Evolutionary conservation across 345 rosid genomes (phyloP), one percentile per base, ranked within the genome.

Genomic region (Acer saccharum): DNA sequence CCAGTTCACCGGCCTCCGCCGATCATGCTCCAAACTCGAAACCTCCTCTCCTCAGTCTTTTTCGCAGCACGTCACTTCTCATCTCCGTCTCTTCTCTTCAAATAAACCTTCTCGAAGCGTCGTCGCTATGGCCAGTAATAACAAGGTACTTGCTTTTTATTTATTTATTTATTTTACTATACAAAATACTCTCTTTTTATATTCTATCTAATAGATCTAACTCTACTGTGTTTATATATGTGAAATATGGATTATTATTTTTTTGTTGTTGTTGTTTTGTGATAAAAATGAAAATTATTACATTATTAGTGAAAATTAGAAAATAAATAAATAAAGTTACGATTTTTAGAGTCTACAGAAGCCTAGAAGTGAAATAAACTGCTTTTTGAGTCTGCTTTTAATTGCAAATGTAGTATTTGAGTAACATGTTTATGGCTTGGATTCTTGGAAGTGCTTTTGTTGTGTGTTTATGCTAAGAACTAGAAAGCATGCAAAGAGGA

Each of bases 121-220:
- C 71, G 86, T 89, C 55, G 89, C 98, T 77, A 94, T 94, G 97
- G 97, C 99, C 48, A 93, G 97, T 81, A 86, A 94, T 71, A 98
- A 98, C 84, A 94, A 89, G 92, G 99, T 92, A 76, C 52, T 72
- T 13, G 20, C 13, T 32, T 1, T 12, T 55, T 13, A 16, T n/a
- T 57, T 46, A 32, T 70, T n/a, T n/a, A n/a, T n/a, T 58, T 68
- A 41, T 71, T 71, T 29, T 0, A 18, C 27, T n/a, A 57, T 57
- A 20, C 9, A 35, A 6, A 6, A 25, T 41, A 2, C 21, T 35
- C n/a, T 3, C 48, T 17, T 23, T 16, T 48, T 69, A n/a, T 69
- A 50, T 48, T 25, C 1, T 29, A 61, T 39, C 0, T 72, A 5
- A 32, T 48, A 64, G 69, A 74, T 64, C 77, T 50, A 48, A 21